Evolutionary conservation across 805 yeast genomes (phyloP).

Genomic region (Candida anglica): DNA sequence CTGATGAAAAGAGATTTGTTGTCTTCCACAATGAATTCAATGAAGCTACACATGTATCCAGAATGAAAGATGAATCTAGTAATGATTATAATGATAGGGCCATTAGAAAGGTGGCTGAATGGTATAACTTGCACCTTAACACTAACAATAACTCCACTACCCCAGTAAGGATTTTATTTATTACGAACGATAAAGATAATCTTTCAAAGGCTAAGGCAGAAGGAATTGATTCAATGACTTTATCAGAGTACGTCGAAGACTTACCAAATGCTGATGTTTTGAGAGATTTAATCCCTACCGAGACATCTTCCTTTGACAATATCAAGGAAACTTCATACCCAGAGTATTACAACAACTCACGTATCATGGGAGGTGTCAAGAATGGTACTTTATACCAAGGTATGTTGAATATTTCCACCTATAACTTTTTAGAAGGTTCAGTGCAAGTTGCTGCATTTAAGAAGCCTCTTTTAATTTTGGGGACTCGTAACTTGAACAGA

Average conservation of each 20-base stretch:
- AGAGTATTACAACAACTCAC: conserved; percentile 73
- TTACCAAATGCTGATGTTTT: conserved; percentile 73
- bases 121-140: conserved; percentile 67
- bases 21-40: conserved; percentile 93
- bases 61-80: conserved; percentile 64
- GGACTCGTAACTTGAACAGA: conserved; percentile 82
- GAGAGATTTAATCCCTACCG: conserved; percentile 67
- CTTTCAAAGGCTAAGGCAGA: conserved; percentile 51
- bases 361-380: conserved; percentile 86
- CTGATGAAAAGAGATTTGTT: conserved; percentile 76
- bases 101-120: conserved; percentile 68
- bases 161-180: conserved; percentile 51
- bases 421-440: conserved; percentile 85
- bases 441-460: conserved; percentile 69
- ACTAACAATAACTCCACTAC: conserved; percentile 18
- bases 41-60: conserved; percentile 60
- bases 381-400: conserved; percentile 90
- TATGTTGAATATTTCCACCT: conserved; percentile 70
- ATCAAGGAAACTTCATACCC: conserved; percentile 58
- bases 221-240: conserved; percentile 51
- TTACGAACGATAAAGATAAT: conserved; percentile 79
- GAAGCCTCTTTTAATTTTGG: conserved; percentile 77
- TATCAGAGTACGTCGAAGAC: conserved; percentile 66
- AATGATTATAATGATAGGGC: conserved; percentile 93
- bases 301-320: conserved; percentile 23